Conservation (phyloP, 1,284 basidiomycete genomes). For the Abortiporus biennis region DNA sequence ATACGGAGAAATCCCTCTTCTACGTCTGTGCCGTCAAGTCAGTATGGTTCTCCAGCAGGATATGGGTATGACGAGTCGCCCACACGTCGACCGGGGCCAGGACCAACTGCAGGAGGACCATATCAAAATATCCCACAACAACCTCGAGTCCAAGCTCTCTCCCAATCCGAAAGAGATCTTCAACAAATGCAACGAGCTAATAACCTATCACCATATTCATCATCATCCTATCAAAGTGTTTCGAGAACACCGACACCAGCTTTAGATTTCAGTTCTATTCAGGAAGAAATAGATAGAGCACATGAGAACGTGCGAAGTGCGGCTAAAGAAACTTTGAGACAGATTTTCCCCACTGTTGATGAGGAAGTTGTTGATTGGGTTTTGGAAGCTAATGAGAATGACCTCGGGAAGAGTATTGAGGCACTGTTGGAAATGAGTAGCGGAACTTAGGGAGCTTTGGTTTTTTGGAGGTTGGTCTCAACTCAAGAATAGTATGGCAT, state of each 20-base stretch:
- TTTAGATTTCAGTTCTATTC: conserved; percentile 63
- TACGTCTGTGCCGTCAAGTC: conserved; percentile 21
- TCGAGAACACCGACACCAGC: conserved; percentile 66
- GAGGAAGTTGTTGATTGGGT: conserved; percentile 82
- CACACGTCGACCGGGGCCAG: conserved; percentile 25
- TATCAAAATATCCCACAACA: conserved; percentile 38
- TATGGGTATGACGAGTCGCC: conserved; percentile 40
- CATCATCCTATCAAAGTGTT: too few species aligned
- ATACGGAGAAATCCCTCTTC: conserved; percentile 38
- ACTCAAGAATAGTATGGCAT: too few species aligned
- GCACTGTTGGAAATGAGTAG: conserved; percentile 73
- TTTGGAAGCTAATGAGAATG: conserved; percentile 81
- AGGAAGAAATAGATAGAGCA: conserved; percentile 75
- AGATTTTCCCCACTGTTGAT: conserved; percentile 84
- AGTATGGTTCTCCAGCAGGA: conserved; percentile 23
- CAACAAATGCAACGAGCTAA: too few species aligned
- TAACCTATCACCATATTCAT: too few species aligned
- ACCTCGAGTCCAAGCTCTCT: conserved; percentile 35
- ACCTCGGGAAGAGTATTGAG: conserved; percentile 87
- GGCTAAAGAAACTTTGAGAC: conserved; percentile 65
- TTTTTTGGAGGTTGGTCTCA: too few species aligned
- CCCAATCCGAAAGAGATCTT: conserved; percentile 14
- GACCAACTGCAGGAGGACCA: conserved; percentile 16
- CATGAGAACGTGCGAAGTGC: conserved; percentile 64
- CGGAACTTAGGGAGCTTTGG: conserved; percentile 33